phyloP scores from a whole-genome alignment of 2,329 filamentous ascomycete species.

The Plectosphaerella cucumerina region DNA sequence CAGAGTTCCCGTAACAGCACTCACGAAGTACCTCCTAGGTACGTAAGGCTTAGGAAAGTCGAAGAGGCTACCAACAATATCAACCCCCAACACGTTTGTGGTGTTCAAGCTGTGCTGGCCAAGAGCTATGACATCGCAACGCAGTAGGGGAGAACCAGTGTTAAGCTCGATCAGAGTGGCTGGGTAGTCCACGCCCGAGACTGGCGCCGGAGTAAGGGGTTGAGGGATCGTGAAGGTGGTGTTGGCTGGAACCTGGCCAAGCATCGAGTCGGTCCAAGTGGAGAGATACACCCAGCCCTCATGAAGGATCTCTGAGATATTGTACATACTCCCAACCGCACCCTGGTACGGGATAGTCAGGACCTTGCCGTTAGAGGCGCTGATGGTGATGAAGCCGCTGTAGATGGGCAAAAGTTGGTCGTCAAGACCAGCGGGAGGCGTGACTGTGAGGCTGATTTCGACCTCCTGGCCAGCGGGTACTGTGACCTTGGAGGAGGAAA shows the following conservation, averaged over 20 bases:
- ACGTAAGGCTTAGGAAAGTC: neutral
- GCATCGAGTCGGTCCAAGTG: conserved; percentile 7
- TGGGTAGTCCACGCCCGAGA: neutral
- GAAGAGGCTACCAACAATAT: conserved; percentile 3
- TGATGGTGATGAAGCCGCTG: conserved; percentile 37
- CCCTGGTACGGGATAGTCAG: conserved; percentile 36
- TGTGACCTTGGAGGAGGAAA: conserved; percentile 15
- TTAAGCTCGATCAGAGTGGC: neutral
- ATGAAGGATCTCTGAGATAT: conserved; percentile 9
- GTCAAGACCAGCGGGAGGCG: conserved; percentile 21
- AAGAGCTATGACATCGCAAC: conserved; percentile 14
- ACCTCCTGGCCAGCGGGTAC: conserved; percentile 20
- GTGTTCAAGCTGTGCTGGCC: neutral
- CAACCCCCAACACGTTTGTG: conserved; percentile 3
- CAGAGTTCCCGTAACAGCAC: conserved; percentile 10
- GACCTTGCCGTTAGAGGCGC: conserved; percentile 24
- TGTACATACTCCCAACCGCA: conserved; percentile 22
- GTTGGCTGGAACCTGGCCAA: conserved; percentile 12
- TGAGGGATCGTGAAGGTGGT: conserved; percentile 17
- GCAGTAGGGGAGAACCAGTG: conserved; percentile 14
- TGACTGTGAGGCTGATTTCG: conserved; percentile 21
- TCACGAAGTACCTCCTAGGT: conserved; percentile 10
- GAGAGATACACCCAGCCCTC: conserved; percentile 10
- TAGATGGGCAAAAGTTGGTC: conserved; percentile 32
- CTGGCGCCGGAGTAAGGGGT: conserved; percentile 4